A percentile compares a stretch with the other conserved stretches of the same genome.
phyloP scores from a whole-genome alignment of 1,139 yeast genomes.

The Nakaseomyces delphensis region DNA sequence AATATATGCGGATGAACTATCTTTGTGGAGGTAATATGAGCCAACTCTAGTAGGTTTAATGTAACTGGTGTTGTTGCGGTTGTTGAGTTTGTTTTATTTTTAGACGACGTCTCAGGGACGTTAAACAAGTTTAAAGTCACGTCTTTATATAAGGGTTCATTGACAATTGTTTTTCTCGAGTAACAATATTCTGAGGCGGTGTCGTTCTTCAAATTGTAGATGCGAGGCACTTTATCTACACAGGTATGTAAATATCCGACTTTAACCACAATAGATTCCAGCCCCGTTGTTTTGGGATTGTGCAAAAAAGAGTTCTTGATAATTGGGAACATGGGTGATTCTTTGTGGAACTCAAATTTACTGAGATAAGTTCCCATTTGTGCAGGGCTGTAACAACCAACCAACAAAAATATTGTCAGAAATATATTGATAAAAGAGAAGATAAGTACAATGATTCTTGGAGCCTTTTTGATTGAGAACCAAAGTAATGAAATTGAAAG shows the following conservation, averaged over 20 bases:
- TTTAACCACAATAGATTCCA: constrained; percentile 23
- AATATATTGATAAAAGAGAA: constrained; percentile 26
- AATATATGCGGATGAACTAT: constrained; percentile 50
- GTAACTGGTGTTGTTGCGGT: constrained; percentile 10
- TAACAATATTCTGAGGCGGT: constrained; percentile 20
- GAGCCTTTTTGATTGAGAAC: constrained; percentile 24
- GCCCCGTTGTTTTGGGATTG: constrained; percentile 15
- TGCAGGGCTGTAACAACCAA: constrained; percentile 25
- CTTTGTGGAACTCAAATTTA: constrained; percentile 20
- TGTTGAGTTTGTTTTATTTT: constrained; percentile 12
- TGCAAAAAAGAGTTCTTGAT: constrained; percentile 21
- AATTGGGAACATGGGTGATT: constrained; percentile 25
- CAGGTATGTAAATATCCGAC: constrained; percentile 31
- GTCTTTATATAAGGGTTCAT: constrained; percentile 21
- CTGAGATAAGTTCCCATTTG: constrained; percentile 25
- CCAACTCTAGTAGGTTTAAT: constrained; percentile 26
- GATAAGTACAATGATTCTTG: constrained; percentile 23
- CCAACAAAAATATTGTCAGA: constrained; percentile 24
- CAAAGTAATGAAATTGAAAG: constrained; percentile 12
- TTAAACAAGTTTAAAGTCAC: constrained; percentile 22
- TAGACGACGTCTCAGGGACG: constrained; percentile 9
- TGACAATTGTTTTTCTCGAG: constrained; percentile 21
- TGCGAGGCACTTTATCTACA: constrained; percentile 24
- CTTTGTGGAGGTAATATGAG: constrained; percentile 26
- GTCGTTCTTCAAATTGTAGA: constrained; percentile 12